Conservation (phyloP, 2,329 filamentous ascomycete genomes). For the Aspergillus fumigatiaffinis region DNA sequence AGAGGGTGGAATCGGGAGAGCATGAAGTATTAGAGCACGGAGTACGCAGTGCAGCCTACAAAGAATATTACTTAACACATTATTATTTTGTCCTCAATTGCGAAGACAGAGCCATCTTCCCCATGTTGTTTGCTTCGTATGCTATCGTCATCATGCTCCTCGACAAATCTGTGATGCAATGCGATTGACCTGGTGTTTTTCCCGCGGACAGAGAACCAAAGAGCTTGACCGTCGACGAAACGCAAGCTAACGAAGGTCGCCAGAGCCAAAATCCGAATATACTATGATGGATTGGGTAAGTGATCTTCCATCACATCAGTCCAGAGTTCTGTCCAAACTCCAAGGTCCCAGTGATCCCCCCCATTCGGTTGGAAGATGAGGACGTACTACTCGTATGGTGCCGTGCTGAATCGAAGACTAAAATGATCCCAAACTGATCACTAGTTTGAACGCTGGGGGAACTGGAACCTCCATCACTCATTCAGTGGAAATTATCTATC, state of each 20-base stretch:
- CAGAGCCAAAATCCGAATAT: neutral
- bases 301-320: neutral
- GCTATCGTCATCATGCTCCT: neutral
- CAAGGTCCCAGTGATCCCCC: neutral
- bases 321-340: neutral
- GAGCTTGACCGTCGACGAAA: neutral
- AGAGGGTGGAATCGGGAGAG: neutral
- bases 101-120: too few species aligned
- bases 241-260: neutral
- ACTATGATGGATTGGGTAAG: neutral
- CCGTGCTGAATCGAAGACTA: neutral
- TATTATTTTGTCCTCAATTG: too few species aligned
- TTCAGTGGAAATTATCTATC: neutral
- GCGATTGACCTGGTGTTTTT: too few species aligned
- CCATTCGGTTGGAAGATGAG: neutral
- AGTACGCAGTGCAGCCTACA: neutral
- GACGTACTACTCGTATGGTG: neutral
- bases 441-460: too few species aligned
- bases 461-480: neutral
- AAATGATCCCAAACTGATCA: too few species aligned
- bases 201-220: neutral
- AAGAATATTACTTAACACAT: neutral
- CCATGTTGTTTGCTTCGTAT: neutral
- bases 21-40: neutral
- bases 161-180: neutral